phyloP scores from a whole-genome alignment of 805 yeast genomes.

The Nakazawaea wyomingensis region DNA sequence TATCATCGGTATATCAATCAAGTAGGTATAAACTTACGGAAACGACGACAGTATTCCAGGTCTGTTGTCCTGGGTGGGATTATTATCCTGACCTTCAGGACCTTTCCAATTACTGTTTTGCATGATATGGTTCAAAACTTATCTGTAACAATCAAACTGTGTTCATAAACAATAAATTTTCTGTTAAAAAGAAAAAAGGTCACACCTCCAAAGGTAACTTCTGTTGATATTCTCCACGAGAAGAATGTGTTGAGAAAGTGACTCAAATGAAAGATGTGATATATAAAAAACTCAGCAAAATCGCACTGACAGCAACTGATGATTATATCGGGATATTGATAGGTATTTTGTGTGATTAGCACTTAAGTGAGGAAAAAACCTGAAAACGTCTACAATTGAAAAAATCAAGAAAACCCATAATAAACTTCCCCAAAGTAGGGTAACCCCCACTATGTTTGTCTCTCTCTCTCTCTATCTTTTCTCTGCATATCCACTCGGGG shows the following conservation, averaged over 20 bases:
- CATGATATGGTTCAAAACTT: conserved; percentile 1
- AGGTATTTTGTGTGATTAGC: neutral
- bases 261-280: too few species aligned
- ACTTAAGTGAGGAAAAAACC: neutral
- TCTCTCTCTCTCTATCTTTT: neutral
- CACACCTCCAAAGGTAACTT: neutral
- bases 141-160: neutral
- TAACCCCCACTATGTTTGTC: neutral
- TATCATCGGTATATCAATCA: too few species aligned
- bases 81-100: conserved; percentile 9
- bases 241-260: too few species aligned
- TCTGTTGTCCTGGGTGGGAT: conserved; percentile 17
- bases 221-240: too few species aligned
- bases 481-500: neutral
- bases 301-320: neutral
- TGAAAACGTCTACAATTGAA: conserved; percentile 1
- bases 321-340: neutral
- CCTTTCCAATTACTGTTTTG: conserved; percentile 19
- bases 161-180: conserved; percentile 1
- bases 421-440: neutral
- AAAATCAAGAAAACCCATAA: neutral
- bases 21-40: conserved; percentile 18
- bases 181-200: too few species aligned
- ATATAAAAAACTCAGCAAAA: too few species aligned
- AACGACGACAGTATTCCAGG: conserved; percentile 23